Evolutionary conservation across 495 filamentous ascomycete species (phyloP), one percentile per base, ranked within the genome.

Genomic region (Tuber magnatum): DNA sequence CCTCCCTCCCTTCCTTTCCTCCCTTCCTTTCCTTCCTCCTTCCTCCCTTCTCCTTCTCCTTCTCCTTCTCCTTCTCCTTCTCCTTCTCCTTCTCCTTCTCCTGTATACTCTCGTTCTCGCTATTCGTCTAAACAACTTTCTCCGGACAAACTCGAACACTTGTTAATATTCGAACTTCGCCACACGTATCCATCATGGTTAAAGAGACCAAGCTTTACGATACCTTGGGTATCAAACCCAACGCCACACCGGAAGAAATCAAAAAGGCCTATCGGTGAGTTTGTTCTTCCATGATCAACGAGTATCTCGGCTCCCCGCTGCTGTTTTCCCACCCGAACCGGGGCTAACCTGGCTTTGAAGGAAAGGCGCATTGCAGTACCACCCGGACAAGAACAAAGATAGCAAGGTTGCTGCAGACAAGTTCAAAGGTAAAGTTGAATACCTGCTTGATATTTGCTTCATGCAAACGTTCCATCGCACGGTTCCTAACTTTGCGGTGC

Each of bases 351-450:
- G 44, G 38, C 48, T 75, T 81, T 77, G n/a, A 72, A 94, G 93
- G 77, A 96, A 95, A 87, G 87, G 89, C 51, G 96, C 95, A 68
- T 85, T 99, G 82, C 97, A 97, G 86, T 90, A 89, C 82, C 95
- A 99, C 82, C 95, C 95, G 0, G 95, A 99, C 84, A 98, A 98
- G 87, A 98, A 98, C 86, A 94, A 94, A 83, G 91, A 96, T 84
- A 92, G 95, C 79, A 91, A 93, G 28, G 82, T 87, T 28, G 91
- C 93, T 38, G 85, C 89, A 73, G 94, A 98, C 78, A 96, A 92
- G 81, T 99, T 99, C 85, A 94, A 94, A 86, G 87, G 87, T 86
- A 83, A 65, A 70, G 84, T 81, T 74, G 3, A 71, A 46, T 39
- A 72, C 24, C 77, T 39, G 70, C 18, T 78, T 73, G 3, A 38